These are phyloP conservation scores for Ganoderma sinense DNA, from an alignment of 1,284 basidiomycete genomes.

Conservation along the genomic window DNA sequence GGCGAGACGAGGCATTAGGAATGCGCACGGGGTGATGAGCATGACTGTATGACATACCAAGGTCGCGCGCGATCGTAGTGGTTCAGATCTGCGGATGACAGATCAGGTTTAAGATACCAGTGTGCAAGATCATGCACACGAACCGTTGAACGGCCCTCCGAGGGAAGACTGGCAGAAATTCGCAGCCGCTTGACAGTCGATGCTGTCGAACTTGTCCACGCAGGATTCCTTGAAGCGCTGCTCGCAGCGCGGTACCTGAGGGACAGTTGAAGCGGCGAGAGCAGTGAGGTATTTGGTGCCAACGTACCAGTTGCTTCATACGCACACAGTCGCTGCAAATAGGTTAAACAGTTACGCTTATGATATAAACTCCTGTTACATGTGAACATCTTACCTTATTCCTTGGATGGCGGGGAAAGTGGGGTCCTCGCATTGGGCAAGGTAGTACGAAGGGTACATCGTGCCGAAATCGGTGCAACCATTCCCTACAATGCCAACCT, in stretches of 20 bases:
- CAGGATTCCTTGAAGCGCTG: slow-evolving; percentile 39
- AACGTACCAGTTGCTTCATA: slow-evolving; percentile 45
- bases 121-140: background rate
- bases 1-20: background rate
- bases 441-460: slow-evolving; percentile 42
- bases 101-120: background rate
- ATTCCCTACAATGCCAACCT: slow-evolving; percentile 51
- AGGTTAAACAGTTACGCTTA: background rate
- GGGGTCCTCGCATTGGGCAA: slow-evolving; percentile 41
- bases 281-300: background rate
- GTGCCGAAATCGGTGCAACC: slow-evolving; percentile 35
- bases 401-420: slow-evolving; percentile 37
- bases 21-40: background rate
- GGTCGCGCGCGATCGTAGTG: slow-evolving; percentile 28
- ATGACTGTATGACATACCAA: slow-evolving; percentile 29
- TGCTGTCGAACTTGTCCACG: slow-evolving; percentile 45
- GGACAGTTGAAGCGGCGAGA: background rate
- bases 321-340: slow-evolving; percentile 36
- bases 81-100: slow-evolving; percentile 15
- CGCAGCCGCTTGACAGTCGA: slow-evolving; percentile 48
- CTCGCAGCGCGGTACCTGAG: slow-evolving; percentile 41
- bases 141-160: slow-evolving; percentile 23
- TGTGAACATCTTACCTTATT: slow-evolving; percentile 30
- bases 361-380: too few species aligned
- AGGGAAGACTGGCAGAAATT: slow-evolving; percentile 44